Conservation (phyloP, 2,329 filamentous ascomycete species). For the Phaeosphaeria sp. region DNA sequence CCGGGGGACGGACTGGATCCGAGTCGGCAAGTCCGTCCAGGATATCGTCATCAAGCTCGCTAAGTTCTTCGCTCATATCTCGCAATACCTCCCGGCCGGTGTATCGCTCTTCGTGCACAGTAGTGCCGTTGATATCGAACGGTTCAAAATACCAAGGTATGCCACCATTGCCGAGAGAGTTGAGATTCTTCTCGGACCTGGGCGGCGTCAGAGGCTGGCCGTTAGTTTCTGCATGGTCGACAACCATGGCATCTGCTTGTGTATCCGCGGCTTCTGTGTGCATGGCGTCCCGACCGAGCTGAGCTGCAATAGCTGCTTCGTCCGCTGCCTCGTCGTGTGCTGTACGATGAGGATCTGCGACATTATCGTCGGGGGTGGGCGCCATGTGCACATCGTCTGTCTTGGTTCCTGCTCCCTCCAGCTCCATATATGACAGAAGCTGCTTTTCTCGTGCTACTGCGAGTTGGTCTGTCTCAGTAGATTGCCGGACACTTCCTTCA, state of each 20-base stretch:
- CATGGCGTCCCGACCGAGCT: slow-evolving; percentile 39
- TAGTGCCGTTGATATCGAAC: slow-evolving; percentile 82
- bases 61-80: slow-evolving; percentile 83
- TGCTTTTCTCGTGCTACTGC: slow-evolving; percentile 16
- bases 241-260: slow-evolving; percentile 26
- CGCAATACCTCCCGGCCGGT: slow-evolving; percentile 74
- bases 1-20: slow-evolving; percentile 36
- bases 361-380: slow-evolving; percentile 45
- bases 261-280: slow-evolving; percentile 22
- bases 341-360: slow-evolving; percentile 32
- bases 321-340: slow-evolving; percentile 42
- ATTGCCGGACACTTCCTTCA: slow-evolving; percentile 28
- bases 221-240: slow-evolving; percentile 22
- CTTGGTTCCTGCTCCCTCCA: slow-evolving; percentile 18
- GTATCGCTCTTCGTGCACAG: slow-evolving; percentile 75
- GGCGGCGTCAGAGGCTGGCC: slow-evolving; percentile 68
- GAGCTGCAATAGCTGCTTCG: slow-evolving; percentile 45
- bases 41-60: slow-evolving; percentile 91
- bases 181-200: slow-evolving; percentile 60
- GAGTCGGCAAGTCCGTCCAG: slow-evolving; percentile 65
- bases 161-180: slow-evolving; percentile 65
- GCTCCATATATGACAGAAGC: slow-evolving; percentile 16
- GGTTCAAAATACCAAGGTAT: slow-evolving; percentile 86
- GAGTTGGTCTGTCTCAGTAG: slow-evolving; percentile 23
- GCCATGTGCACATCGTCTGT: slow-evolving; percentile 35